Conservation (phyloP, 495 filamentous ascomycete genomes). For the Neurospora sp. region DNA sequence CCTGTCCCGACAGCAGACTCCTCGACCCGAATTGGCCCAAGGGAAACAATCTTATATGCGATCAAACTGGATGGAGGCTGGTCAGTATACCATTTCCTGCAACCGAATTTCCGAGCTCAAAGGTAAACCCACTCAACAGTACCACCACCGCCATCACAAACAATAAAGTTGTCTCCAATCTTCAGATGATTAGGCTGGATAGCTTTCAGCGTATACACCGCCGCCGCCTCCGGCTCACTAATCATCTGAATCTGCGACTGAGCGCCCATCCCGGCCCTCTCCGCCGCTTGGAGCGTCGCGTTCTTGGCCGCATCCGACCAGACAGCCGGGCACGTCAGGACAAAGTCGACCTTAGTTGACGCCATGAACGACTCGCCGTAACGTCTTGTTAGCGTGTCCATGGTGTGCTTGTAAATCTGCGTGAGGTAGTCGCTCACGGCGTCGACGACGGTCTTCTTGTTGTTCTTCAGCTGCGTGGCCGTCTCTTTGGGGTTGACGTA, state of each 20-base stretch:
- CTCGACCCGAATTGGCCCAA: slow-evolving; percentile 48
- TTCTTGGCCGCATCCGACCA: slow-evolving; percentile 69
- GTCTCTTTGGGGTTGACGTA: slow-evolving; percentile 69
- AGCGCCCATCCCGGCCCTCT: slow-evolving; percentile 56
- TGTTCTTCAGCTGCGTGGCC: slow-evolving; percentile 57
- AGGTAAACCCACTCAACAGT: slow-evolving; percentile 46
- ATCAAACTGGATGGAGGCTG: slow-evolving; percentile 41
- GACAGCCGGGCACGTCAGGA: slow-evolving; percentile 72
- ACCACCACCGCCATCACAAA: slow-evolving; percentile 71
- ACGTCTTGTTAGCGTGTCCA: slow-evolving; percentile 57
- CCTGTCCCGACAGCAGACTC: slow-evolving; percentile 60
- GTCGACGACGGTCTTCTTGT: slow-evolving; percentile 49
- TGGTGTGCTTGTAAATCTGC: slow-evolving; percentile 61
- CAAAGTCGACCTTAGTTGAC: slow-evolving; percentile 52
- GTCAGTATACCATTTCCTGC: slow-evolving; percentile 15
- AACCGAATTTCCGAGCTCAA: slow-evolving; percentile 9
- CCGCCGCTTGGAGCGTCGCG: slow-evolving; percentile 52
- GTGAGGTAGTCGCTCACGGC: slow-evolving; percentile 59
- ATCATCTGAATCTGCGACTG: slow-evolving; percentile 54
- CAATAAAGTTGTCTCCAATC: slow-evolving; percentile 60
- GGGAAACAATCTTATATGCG: slow-evolving; percentile 52
- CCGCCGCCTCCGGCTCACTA: slow-evolving; percentile 67
- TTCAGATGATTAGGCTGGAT: slow-evolving; percentile 54
- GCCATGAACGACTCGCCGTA: slow-evolving; percentile 53
- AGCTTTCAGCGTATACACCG: slow-evolving; percentile 58